Base-by-base conservation (phyloP, 2,329 filamentous ascomycete genomes). In the Tolypocladium sp. region DNA sequence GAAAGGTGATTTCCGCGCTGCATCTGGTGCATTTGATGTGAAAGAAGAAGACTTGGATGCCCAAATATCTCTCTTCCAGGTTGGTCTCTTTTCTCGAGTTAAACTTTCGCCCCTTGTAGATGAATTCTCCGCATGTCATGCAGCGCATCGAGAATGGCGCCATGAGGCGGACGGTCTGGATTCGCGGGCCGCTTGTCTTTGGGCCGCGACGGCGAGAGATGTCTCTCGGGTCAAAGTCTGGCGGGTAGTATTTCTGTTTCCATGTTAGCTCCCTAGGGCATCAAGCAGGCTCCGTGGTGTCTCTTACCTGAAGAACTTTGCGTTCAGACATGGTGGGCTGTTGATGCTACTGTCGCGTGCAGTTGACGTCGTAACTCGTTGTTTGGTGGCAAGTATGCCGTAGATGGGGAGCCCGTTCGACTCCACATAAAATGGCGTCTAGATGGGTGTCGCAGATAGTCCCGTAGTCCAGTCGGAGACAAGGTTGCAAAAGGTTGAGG, bases 71-170 rank as follows among this genome's bases (percentile, higher is more conserved):
- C 68, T 97, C 90, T 25, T 94, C 89, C 0, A 85, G 86, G 0
- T 91, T 91, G 0, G 90, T 96, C 70, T 97, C 92, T 70, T 99
- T 99, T 41, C 91, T 83, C 3, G 91, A 89, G 75, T 97, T 97
- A 82, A 97, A 97, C 69, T 97, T 97, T 61, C 92, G 85, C 0
- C 92, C 92, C 67, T 91, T 91, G 80, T 95, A 93, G 69, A 96
- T 94, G 77, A 88, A 96, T 74, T 95, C 90, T 61, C 78, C 79
- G 61, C 80, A 82, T 1, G 73, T 73, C 2, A 73, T 74, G 64
- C 78, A 81, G 41, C 76, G 75, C 71, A 75, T 73, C 2, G 68
- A 69, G 57, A 75, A 76, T 1, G 72, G 72, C 51, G 66, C 75
- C 91, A 97, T 97, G 40, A 97, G 80, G 52, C 92, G 88, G 57